Percentiles rank a stretch among this genome's conserved stretches.
Evolutionary conservation across 176 grass and related monocot species (phyloP).

Genomic region (Zea mays): DNA sequence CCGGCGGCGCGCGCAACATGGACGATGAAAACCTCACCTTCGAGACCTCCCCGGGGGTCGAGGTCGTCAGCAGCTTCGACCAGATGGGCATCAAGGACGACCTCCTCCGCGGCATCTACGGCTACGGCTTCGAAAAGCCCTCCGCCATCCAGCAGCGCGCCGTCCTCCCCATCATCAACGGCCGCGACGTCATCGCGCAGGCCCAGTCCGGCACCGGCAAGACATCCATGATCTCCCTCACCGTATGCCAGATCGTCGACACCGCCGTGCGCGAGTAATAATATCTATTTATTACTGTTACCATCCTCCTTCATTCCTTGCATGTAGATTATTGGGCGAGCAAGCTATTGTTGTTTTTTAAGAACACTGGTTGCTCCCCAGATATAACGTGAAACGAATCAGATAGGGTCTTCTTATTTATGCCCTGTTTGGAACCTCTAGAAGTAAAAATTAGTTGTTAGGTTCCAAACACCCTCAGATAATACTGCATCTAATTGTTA

Average conservation of each 20-base stretch:
- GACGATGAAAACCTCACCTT: constrained; percentile 84
- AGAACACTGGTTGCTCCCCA: not conserved
- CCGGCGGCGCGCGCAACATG: constrained; percentile 42
- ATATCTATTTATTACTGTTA: not conserved
- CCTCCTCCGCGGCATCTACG: constrained; percentile 90
- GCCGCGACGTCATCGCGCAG: constrained; percentile 93
- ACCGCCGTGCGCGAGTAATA: constrained; percentile 77
- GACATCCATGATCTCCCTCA: constrained; percentile 92
- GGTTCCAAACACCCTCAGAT: no score
- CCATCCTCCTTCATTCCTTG: not conserved
- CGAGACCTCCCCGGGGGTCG: constrained; percentile 85
- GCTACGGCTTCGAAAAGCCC: constrained; percentile 95
- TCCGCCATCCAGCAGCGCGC: constrained; percentile 99
- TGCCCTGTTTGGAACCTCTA: no score
- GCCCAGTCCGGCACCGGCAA: constrained; percentile 96
- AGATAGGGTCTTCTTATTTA: not conserved
- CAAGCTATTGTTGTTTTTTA: no score
- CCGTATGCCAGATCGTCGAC: constrained; percentile 89
- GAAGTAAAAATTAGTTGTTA: no score
- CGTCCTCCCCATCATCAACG: constrained; percentile 79
- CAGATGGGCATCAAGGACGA: constrained; percentile 93
- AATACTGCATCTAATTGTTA: no score
- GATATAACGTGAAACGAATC: not conserved
- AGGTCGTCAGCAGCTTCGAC: constrained; percentile 87
- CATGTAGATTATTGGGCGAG: not conserved